Percentiles rank a stretch among this genome's conserved stretches.
phyloP scores from a whole-genome alignment of 495 filamentous ascomycete genomes.

The Neurospora terricola region DNA sequence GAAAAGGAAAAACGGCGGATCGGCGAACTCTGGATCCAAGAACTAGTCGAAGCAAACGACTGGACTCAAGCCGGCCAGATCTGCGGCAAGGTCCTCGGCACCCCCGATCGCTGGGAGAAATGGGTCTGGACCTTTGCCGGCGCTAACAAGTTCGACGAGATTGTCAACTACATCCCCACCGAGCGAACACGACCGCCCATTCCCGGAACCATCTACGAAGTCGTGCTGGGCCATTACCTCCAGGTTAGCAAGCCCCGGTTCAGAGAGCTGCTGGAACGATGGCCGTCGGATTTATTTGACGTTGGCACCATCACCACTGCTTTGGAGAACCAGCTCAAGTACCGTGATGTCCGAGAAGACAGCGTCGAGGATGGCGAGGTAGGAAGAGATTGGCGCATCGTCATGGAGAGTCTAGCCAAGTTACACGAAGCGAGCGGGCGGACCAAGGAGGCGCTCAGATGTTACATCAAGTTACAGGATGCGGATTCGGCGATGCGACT shows the following conservation, averaged over 20 bases:
- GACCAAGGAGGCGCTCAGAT: conserved; percentile 71
- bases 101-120: conserved; percentile 80
- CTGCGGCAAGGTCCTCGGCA: conserved; percentile 70
- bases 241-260: conserved; percentile 56
- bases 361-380: conserved; percentile 53
- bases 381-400: conserved; percentile 71
- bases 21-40: conserved; percentile 85
- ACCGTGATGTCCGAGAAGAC: conserved; percentile 56
- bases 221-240: conserved; percentile 78
- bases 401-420: conserved; percentile 74
- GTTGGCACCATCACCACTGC: conserved; percentile 55
- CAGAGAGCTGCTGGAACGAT: conserved; percentile 68
- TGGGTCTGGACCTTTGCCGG: conserved; percentile 88
- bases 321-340: conserved; percentile 65
- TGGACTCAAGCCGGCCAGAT: conserved; percentile 71
- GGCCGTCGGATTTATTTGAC: conserved; percentile 80
- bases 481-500: conserved; percentile 79
- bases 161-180: conserved; percentile 71
- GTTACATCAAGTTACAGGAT: conserved; percentile 84
- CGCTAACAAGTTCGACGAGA: conserved; percentile 76
- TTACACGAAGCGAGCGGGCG: conserved; percentile 71
- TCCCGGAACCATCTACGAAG: conserved; percentile 75
- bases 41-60: conserved; percentile 59
- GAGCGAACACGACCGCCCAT: conserved; percentile 65
- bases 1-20: conserved; percentile 88